These are phyloP conservation scores for Salix suchowensis DNA, from an alignment of 345 rosid species.

Conservation along the genomic window DNA sequence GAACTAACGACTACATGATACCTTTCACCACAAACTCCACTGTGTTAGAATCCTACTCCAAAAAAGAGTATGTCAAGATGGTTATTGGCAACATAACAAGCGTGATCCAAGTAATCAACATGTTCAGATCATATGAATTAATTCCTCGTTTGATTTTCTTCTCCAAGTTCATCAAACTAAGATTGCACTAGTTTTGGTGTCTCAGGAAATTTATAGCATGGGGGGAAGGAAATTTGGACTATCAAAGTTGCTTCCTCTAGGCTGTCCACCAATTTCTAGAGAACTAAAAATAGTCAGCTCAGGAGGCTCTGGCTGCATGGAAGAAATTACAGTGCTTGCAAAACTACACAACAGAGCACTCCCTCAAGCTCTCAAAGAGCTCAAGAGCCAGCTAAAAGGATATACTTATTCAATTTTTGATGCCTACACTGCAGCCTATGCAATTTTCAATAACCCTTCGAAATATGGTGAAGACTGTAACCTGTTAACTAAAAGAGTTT, in stretches of 20 bases:
- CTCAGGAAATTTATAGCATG: conserved; percentile 32
- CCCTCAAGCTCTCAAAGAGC: conserved; percentile 4
- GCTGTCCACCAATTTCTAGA: conserved; percentile 21
- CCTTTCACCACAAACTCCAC: conserved; percentile 20
- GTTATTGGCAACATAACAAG: conserved; percentile 33
- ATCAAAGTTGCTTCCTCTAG: conserved; percentile 18
- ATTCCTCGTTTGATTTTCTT: not conserved
- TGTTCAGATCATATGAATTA: not conserved
- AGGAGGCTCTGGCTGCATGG: conserved; percentile 14
- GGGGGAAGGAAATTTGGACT: conserved; percentile 53
- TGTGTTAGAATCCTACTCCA: conserved; percentile 7
- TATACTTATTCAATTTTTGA: conserved; percentile 1
- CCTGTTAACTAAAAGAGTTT: not conserved
- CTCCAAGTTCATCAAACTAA: not conserved
- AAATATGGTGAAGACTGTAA: conserved; percentile 8
- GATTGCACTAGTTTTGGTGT: not conserved
- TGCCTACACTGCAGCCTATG: not conserved
- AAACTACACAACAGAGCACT: conserved; percentile 29
- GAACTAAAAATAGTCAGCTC: not conserved
- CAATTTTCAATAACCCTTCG: conserved; percentile 12
- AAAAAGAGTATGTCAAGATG: conserved; percentile 17
- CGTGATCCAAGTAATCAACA: conserved; percentile 28
- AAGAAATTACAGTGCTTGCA: conserved; percentile 13
- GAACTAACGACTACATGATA: conserved; percentile 31
- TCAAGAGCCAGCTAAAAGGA: conserved; percentile 23